Base-by-base conservation (phyloP, 179 eudicot genomes). In the Drosera spatulata region DNA sequence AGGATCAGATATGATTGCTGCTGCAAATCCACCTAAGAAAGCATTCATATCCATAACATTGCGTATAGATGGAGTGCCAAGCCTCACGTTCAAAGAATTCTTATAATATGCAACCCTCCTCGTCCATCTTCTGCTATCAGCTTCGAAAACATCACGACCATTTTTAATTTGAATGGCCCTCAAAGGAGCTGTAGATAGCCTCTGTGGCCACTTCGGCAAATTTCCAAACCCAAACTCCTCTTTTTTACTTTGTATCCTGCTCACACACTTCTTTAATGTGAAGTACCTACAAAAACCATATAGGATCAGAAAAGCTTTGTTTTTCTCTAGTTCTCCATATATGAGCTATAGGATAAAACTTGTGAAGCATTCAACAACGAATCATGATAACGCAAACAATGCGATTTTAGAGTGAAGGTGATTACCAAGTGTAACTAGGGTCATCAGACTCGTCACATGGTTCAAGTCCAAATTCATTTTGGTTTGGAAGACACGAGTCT, bases 131-230 rank as follows among this genome's bases (percentile, higher is more conserved):
- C 48, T 61, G 50, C 53, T 74, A 59, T 80, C 79, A 37, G 94
- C 82, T 55, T 81, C 94, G 85, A 91, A 91, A 53, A 78, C 83
- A 61, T 83, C 91, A 62, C 69, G 54, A 55, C 94, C 96, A 64
- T 79, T 85, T 71, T 79, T 81, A 41, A 83, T 66, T 51, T 73
- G 68, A 11, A 73, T 55, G 14, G 82, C 96, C 69, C 96, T 80
- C 46, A 87, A 61, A 70, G 97, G 87, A 56, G 86, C 79, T 69
- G 65, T 82, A 41, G 73, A 78, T 58, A 91, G 74, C 75, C 97
- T 85, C 69, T 76, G 74, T 39, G 97, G 94, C 97, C 97, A 91
- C 71, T 83, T 88, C 43, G 90, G 88, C 57, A 91, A 79, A 50
- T 53, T 54, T 47, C 96, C 96, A 69, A 91, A 69, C 62, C 85